Evolutionary conservation across 176 grass and related monocot genomes (phyloP).

Genomic region (Avena insularis): DNA sequence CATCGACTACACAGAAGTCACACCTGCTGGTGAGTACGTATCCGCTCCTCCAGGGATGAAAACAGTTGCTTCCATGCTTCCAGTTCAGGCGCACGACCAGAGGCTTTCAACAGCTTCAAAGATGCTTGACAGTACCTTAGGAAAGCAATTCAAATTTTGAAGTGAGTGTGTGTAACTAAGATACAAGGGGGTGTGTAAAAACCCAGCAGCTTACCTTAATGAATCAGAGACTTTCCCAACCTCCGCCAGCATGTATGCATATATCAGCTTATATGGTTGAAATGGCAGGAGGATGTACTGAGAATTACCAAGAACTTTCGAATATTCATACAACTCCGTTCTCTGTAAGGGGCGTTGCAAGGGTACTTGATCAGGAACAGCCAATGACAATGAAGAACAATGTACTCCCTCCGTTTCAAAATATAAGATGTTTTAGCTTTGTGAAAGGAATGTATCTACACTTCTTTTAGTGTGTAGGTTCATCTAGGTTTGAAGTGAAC

Average conservation of each 20-base stretch:
- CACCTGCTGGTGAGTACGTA: slow-evolving; percentile 94
- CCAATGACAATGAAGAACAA: background rate
- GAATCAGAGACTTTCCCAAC: slow-evolving; percentile 90
- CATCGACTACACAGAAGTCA: slow-evolving; percentile 6
- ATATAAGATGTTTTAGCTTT: no score
- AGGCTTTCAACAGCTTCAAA: slow-evolving; percentile 75
- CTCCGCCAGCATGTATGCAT: slow-evolving; percentile 96
- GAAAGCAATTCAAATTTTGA: slow-evolving; percentile 31
- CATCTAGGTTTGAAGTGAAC: no score
- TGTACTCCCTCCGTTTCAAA: background rate
- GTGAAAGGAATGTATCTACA: no score
- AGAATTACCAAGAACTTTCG: slow-evolving; percentile 89
- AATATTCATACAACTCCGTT: slow-evolving; percentile 93
- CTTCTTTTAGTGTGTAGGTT: no score
- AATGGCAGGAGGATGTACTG: slow-evolving; percentile 85
- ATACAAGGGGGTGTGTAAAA: slow-evolving; percentile 30
- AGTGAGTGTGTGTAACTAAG: slow-evolving; percentile 22
- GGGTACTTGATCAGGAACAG: slow-evolving; percentile 31
- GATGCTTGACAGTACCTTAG: slow-evolving; percentile 95
- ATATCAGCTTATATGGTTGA: slow-evolving; percentile 96
- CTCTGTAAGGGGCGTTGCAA: slow-evolving; percentile 52
- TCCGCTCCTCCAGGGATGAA: slow-evolving; percentile 80
- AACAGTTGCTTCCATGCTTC: slow-evolving; percentile 86
- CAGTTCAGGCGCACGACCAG: slow-evolving; percentile 76
- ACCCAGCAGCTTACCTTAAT: slow-evolving; percentile 59